Evolutionary conservation across 2,329 filamentous ascomycete species (phyloP).

Genomic region (Penicillium sp.): DNA sequence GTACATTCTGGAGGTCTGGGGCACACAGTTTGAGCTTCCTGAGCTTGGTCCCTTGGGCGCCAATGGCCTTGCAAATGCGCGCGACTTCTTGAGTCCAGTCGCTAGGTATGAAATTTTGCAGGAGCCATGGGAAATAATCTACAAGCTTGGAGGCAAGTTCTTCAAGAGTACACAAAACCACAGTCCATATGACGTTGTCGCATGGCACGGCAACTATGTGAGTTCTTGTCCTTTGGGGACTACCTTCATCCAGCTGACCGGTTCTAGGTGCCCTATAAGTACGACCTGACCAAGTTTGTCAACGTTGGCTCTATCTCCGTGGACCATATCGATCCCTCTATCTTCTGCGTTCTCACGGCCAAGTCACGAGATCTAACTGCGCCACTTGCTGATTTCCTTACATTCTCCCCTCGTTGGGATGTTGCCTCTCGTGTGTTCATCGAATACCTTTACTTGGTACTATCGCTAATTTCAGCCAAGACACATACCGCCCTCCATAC

Average conservation of each 20-base stretch:
- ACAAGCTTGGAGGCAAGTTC: conserved; percentile 63
- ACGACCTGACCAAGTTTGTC: conserved; percentile 44
- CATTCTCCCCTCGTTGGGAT: conserved; percentile 44
- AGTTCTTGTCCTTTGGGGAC: not conserved
- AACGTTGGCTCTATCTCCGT: conserved; percentile 43
- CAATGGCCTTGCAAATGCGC: conserved; percentile 64
- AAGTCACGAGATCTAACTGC: conserved; percentile 38
- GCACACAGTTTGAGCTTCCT: conserved; percentile 64
- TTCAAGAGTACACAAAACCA: conserved; percentile 64
- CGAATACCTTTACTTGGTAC: not conserved
- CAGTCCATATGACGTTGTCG: conserved; percentile 70
- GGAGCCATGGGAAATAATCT: conserved; percentile 59
- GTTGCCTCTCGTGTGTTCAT: conserved; percentile 37
- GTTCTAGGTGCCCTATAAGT: conserved; percentile 41
- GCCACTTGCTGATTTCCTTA: conserved; percentile 41
- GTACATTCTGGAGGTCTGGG: conserved; percentile 68
- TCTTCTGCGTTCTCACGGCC: conserved; percentile 44
- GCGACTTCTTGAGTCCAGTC: conserved; percentile 66
- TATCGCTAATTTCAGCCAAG: conserved; percentile 11
- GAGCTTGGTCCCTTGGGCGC: conserved; percentile 68
- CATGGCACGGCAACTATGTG: conserved; percentile 69
- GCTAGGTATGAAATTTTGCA: conserved; percentile 60
- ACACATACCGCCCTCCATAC: conserved; percentile 46
- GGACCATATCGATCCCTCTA: conserved; percentile 45
- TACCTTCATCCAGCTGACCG: not conserved